Base-by-base conservation (phyloP, 116 monocot species). In the Zostera marina region DNA sequence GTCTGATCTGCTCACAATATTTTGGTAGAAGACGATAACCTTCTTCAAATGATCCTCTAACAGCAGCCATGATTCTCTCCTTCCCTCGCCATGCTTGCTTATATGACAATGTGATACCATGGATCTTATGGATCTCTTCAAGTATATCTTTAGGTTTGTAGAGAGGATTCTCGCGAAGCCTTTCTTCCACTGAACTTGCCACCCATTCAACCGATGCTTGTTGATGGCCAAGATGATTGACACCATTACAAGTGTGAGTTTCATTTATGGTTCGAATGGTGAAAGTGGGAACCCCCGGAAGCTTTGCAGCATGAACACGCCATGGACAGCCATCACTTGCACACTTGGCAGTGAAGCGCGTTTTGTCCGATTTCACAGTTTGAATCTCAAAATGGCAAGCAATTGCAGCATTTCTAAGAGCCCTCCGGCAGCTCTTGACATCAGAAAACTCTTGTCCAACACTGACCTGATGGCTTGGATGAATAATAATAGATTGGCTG, bases 191-290 rank as follows among this genome's bases (percentile, higher is more conserved):
- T 14, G 96, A 85, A 51, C 62, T 88, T 13, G 96, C 96, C 42
- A 96, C 96, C 96, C 96, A 96, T 55, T 96, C 82, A 23, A 96
- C 96, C 3, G 96, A 96, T 20, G 96, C 96, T 63, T 96, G 96
- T 60, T 89, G 88, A 63, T 96, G 96, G 8, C 96, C 96, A 9
- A 96, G 80, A 78, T 96, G 96, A 63, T 69, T 55, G 26, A 96
- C 80, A 11, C 96, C 96, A 12, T 48, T 53, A 57, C 96, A 96
- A 13, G 68, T 74, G 39, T 96, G 96, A 2, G 5, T 76, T 55
- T 89, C 96, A 59, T 88, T 75, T 57, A 96, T 85, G 51, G 96
- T 96, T 15, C 96, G 72, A 63, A 96, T 85, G 6, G 96, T 82
- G 76, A 96, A 96, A 20, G 82, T 89, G 26, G 89, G 96, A 22